These are phyloP conservation scores for Elsinoe fawcettii DNA, from an alignment of 2,329 filamentous ascomycete species.

Conservation along the genomic window DNA sequence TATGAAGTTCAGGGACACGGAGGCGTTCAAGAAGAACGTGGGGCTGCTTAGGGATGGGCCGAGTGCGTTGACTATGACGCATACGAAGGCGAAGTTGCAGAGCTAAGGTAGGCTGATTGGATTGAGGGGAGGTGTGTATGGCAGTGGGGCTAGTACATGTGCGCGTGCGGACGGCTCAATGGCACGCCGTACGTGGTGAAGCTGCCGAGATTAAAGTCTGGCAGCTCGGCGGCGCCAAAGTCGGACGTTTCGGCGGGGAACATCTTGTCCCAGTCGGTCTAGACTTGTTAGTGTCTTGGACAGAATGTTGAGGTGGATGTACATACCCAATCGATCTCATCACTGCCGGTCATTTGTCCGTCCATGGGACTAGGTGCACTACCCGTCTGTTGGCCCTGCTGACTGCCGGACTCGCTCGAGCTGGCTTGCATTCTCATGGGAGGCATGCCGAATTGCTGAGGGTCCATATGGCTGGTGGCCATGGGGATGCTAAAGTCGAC, in stretches of 20 bases:
- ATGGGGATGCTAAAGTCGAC: not conserved
- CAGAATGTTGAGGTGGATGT: not conserved
- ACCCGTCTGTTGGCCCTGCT: constrained; percentile 10
- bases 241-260: constrained; percentile 31
- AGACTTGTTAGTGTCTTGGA: constrained; percentile 2
- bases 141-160: not conserved
- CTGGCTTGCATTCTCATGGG: constrained; percentile 14
- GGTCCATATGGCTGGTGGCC: constrained; percentile 17
- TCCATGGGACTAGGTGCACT: constrained; percentile 20
- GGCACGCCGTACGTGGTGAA: constrained; percentile 21
- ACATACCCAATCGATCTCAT: constrained; percentile 61
- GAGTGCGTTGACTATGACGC: constrained; percentile 39
- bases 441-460: constrained; percentile 24
- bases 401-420: not conserved
- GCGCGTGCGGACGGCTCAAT: not conserved
- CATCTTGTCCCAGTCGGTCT: constrained; percentile 42
- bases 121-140: not conserved
- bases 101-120: constrained; percentile 10
- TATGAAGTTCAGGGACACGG: constrained; percentile 38
- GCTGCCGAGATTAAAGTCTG: constrained; percentile 29
- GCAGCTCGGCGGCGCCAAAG: constrained; percentile 28
- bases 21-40: constrained; percentile 39
- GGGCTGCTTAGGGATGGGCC: constrained; percentile 35
- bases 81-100: constrained; percentile 26
- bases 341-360: constrained; percentile 30